These are phyloP conservation scores for Rhizopus delemar DNA, from an alignment of 371 early-diverging fungal species.

Conservation along the genomic window DNA sequence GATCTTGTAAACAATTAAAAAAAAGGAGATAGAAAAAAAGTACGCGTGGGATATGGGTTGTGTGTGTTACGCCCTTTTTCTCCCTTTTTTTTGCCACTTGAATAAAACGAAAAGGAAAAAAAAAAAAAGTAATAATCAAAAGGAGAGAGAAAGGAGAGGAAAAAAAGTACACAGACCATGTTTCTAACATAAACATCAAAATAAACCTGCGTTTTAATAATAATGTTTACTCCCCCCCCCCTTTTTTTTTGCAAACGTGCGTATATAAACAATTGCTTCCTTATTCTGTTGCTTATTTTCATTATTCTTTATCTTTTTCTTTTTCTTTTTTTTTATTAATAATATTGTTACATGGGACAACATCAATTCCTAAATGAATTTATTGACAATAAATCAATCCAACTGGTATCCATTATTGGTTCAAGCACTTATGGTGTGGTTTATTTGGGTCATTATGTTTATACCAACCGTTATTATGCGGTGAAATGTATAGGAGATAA, in stretches of 20 bases:
- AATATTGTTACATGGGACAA: constrained; percentile 10
- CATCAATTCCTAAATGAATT: constrained; percentile 25
- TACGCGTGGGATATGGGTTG: too few species aligned
- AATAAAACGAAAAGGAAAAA: neutral
- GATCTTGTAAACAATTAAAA: too few species aligned
- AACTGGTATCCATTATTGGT: constrained; percentile 59
- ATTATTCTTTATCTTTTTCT: neutral
- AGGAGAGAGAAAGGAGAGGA: neutral
- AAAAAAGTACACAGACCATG: constrained; percentile 8
- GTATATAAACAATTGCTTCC: neutral
- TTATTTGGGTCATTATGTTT: constrained; percentile 51
- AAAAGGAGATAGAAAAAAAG: too few species aligned
- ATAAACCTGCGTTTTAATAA: constrained; percentile 5
- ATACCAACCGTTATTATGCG: constrained; percentile 51
- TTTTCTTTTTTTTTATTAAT: neutral
- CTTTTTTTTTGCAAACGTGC: neutral
- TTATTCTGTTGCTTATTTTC: neutral
- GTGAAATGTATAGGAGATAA: constrained; percentile 53
- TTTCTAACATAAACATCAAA: neutral
- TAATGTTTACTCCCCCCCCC: too few species aligned
- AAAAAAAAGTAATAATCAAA: neutral
- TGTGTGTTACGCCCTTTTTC: neutral
- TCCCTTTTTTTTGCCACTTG: neutral
- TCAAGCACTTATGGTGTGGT: constrained; percentile 74
- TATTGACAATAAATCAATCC: constrained; percentile 41